These are phyloP conservation scores for Tetracentron sinense DNA, from an alignment of 164 flowering plant genomes.

Conservation along the genomic window DNA sequence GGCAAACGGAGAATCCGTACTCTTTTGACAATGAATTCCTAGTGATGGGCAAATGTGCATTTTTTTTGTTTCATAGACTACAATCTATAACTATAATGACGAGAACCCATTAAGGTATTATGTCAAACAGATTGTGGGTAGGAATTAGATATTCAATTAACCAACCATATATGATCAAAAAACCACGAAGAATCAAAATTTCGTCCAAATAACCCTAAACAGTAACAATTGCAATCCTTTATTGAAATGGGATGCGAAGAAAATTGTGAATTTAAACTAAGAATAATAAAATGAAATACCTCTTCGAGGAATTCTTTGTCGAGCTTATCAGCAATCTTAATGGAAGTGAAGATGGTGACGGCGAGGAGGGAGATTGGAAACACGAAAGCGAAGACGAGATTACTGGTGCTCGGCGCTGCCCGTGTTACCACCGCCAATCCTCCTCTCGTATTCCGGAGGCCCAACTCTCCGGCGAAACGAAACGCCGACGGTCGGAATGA, in stretches of 20 bases:
- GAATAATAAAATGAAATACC: conserved; percentile 35
- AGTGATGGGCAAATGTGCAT: background rate
- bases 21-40: background rate
- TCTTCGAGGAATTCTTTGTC: conserved; percentile 73
- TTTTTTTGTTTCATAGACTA: too few species aligned
- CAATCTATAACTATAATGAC: background rate
- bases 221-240: background rate
- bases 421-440: conserved; percentile 34
- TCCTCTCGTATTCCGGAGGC: conserved; percentile 20
- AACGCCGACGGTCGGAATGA: background rate
- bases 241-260: too few species aligned
- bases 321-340: conserved; percentile 71
- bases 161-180: too few species aligned
- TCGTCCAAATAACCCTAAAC: conserved; percentile 2
- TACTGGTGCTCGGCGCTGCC: conserved; percentile 45
- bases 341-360: conserved; percentile 62
- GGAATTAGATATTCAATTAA: background rate
- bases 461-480: conserved; percentile 7
- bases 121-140: background rate
- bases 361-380: conserved; percentile 71
- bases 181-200: background rate
- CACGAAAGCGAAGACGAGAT: conserved; percentile 56
- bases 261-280: background rate
- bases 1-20: background rate
- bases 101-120: background rate